phyloP scores from a whole-genome alignment of 371 early-diverging fungal species.

The Mortierella sp. region DNA sequence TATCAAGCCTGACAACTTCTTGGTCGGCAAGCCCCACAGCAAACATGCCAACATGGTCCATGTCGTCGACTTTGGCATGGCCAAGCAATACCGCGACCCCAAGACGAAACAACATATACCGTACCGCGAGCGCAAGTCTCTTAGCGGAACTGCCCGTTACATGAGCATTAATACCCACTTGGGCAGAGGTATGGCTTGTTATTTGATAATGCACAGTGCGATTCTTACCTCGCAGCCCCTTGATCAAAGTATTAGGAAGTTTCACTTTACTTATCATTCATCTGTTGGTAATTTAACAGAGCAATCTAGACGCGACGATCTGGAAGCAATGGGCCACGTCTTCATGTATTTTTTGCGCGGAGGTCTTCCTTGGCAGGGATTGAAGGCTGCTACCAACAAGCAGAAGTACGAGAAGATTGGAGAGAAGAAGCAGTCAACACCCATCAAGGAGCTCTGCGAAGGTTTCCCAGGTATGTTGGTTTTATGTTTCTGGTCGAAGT shows the following conservation, averaged over 20 bases:
- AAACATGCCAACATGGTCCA: constrained; percentile 76
- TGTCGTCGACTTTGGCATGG: constrained; percentile 98
- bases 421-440: constrained; percentile 96
- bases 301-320: constrained; percentile 93
- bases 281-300: constrained; percentile 17
- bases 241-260: no score
- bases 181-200: constrained; percentile 75
- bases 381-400: constrained; percentile 98
- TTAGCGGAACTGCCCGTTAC: constrained; percentile 98
- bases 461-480: constrained; percentile 81
- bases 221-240: no score
- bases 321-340: constrained; percentile 99
- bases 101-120: constrained; percentile 96
- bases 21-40: constrained; percentile 86
- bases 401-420: constrained; percentile 99
- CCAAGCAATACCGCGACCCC: constrained; percentile 96
- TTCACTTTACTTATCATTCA: neutral
- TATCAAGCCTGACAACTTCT: constrained; percentile 99
- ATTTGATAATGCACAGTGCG: neutral
- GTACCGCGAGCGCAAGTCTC: constrained; percentile 90
- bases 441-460: constrained; percentile 92
- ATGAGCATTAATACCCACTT: constrained; percentile 98
- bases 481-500: neutral
- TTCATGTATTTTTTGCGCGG: constrained; percentile 99
- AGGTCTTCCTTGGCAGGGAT: constrained; percentile 98